Conservation (phyloP, 345 rosid genomes). For the Linum trigynum region DNA sequence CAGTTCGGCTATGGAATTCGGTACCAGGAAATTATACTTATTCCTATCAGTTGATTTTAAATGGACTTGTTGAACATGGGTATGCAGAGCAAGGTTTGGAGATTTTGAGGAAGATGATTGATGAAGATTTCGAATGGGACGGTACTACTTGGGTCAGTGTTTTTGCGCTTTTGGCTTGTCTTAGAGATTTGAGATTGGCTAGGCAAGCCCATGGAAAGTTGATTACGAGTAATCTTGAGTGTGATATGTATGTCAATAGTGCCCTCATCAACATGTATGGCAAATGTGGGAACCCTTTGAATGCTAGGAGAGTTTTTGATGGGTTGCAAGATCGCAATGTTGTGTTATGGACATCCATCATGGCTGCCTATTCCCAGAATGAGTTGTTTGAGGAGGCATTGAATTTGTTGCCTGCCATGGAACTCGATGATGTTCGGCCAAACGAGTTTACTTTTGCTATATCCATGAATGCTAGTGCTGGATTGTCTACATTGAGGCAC, state of each 20-base stretch:
- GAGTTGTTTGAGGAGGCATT: constrained; percentile 60
- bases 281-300: constrained; percentile 43
- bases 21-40: constrained; percentile 36
- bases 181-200: constrained; percentile 46
- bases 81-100: constrained; percentile 36
- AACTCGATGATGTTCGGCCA: constrained; percentile 28
- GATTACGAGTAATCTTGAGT: constrained; percentile 28
- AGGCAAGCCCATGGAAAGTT: constrained; percentile 46
- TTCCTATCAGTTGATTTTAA: constrained; percentile 48
- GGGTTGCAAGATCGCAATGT: constrained; percentile 32
- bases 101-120: constrained; percentile 40
- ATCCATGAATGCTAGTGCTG: constrained; percentile 49
- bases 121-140: constrained; percentile 40
- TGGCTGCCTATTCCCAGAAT: constrained; percentile 60
- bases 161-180: constrained; percentile 44
- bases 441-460: constrained; percentile 59
- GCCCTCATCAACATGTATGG: constrained; percentile 71
- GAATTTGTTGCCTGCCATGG: constrained; percentile 42
- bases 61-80: constrained; percentile 46
- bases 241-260: constrained; percentile 32
- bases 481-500: constrained; percentile 41
- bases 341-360: constrained; percentile 51
- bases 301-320: constrained; percentile 47
- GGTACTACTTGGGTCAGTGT: constrained; percentile 38
- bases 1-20: constrained; percentile 29